A percentile compares a stretch with the other conserved stretches of the same genome.
Evolutionary conservation across 768 basidiomycete species (phyloP).

Genomic region (Butyriboletus loyo): DNA sequence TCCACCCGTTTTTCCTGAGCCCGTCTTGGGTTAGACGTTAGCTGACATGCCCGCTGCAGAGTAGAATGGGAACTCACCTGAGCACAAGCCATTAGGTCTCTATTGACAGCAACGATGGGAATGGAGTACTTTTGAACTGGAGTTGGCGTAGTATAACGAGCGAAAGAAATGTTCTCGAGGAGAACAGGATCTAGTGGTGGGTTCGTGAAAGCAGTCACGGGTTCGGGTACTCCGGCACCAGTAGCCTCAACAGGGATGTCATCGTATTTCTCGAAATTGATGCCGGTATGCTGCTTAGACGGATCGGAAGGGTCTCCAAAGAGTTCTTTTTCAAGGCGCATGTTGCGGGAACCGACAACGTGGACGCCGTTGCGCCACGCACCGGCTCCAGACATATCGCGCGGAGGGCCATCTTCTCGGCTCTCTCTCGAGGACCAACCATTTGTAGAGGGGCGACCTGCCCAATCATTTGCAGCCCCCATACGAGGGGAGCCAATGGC

Average conservation of each 20-base stretch:
- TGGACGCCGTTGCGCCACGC: conserved; percentile 90
- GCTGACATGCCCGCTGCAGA: conserved; percentile 8
- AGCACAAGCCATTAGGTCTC: conserved; percentile 94
- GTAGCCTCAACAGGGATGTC: conserved; percentile 99
- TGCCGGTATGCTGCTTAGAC: conserved; percentile 90
- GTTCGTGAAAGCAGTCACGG: conserved; percentile 79
- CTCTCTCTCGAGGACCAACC: conserved; percentile 38
- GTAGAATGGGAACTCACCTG: conserved; percentile 49
- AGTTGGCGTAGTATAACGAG: conserved; percentile 93
- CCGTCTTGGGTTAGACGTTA: conserved; percentile 61
- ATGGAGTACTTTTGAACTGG: conserved; percentile 99
- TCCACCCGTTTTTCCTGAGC: conserved; percentile 98
- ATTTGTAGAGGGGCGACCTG: conserved; percentile 35
- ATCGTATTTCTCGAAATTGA: conserved; percentile 99
- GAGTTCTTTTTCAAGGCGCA: conserved; percentile 91
- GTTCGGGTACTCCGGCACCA: conserved; percentile 95
- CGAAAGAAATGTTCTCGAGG: conserved; percentile 89
- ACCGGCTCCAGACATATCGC: conserved; percentile 54
- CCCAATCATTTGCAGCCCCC: conserved; percentile 37
- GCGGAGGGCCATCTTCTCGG: conserved; percentile 38
- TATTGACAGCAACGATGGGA: conserved; percentile 88
- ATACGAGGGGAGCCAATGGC: conserved; percentile 35
- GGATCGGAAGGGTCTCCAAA: conserved; percentile 87
- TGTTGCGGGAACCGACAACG: conserved; percentile 77
- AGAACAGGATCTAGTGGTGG: conserved; percentile 92